Evolutionary conservation across 2,329 filamentous ascomycete species (phyloP).

Genomic region (Talaromyces rugulosus): DNA sequence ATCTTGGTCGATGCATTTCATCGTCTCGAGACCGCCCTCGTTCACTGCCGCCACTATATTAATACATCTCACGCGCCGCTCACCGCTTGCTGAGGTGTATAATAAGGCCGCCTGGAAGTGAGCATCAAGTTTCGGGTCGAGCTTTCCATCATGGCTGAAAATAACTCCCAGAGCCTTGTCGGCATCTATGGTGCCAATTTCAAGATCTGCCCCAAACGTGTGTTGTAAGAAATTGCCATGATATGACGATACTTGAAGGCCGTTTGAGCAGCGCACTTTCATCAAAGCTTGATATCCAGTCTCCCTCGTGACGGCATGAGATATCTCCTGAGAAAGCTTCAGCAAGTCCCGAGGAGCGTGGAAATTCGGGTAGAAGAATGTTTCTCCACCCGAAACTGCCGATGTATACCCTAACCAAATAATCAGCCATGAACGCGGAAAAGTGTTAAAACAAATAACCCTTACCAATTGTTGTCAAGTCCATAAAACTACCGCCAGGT

Average conservation of each 20-base stretch:
- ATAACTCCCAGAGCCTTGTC: slow-evolving; percentile 90
- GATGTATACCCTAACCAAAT: slow-evolving; percentile 65
- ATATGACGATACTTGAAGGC: slow-evolving; percentile 87
- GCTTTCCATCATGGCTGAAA: slow-evolving; percentile 93
- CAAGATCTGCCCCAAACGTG: slow-evolving; percentile 88
- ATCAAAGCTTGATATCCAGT: slow-evolving; percentile 94
- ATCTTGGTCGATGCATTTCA: slow-evolving; percentile 95
- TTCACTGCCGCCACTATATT: slow-evolving; percentile 92
- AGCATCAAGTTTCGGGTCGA: slow-evolving; percentile 93
- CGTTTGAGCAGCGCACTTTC: slow-evolving; percentile 98
- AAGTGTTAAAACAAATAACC: slow-evolving; percentile 11
- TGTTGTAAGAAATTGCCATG: slow-evolving; percentile 96
- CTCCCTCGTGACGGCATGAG: slow-evolving; percentile 79
- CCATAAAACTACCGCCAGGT: slow-evolving; percentile 83
- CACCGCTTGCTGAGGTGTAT: slow-evolving; percentile 85
- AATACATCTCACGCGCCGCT: slow-evolving; percentile 85
- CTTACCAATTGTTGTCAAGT: slow-evolving; percentile 84
- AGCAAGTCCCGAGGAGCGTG: slow-evolving; percentile 78
- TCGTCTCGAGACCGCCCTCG: slow-evolving; percentile 73
- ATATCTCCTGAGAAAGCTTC: slow-evolving; percentile 79
- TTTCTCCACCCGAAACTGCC: slow-evolving; percentile 86
- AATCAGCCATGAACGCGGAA: background rate
- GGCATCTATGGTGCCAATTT: slow-evolving; percentile 86
- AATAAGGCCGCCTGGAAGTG: slow-evolving; percentile 95
- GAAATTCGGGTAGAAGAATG: slow-evolving; percentile 97